Conservation (phyloP, 75 land plant species). For the Selaginella tamariscina region DNA sequence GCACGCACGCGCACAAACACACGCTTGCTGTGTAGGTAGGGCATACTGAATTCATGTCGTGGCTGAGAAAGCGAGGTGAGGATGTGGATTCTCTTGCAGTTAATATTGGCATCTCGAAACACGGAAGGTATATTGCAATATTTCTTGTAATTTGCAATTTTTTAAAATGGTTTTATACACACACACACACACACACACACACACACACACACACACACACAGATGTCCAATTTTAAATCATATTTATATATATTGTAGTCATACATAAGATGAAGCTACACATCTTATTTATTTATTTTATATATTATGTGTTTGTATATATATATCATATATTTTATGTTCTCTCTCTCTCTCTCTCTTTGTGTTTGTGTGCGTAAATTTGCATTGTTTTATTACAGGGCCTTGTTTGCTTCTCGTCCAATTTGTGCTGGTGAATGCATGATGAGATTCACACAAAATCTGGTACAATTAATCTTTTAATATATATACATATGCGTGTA, state of each 20-base stretch:
- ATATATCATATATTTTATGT: neutral
- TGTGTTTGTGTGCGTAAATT: too few species aligned
- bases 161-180: too few species aligned
- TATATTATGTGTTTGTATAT: too few species aligned
- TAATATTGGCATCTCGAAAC: slow-evolving; percentile 42
- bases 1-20: too few species aligned
- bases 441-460: slow-evolving; percentile 45
- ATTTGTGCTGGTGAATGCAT: slow-evolving; percentile 61
- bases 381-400: slow-evolving; percentile 31
- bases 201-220: too few species aligned
- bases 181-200: too few species aligned
- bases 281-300: too few species aligned
- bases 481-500: neutral
- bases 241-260: too few species aligned
- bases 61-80: slow-evolving; percentile 54
- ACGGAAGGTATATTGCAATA: slow-evolving; percentile 43
- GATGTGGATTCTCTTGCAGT: slow-evolving; percentile 38
- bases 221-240: too few species aligned
- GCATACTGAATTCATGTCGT: slow-evolving; percentile 53
- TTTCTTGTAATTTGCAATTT: neutral
- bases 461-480: slow-evolving; percentile 26
- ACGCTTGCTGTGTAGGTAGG: too few species aligned
- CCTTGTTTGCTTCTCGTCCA: slow-evolving; percentile 46
- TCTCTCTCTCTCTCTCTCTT: neutral
- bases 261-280: too few species aligned